Evolutionary conservation across 345 rosid genomes (phyloP).

Genomic region (Gossypium longicalyx): DNA sequence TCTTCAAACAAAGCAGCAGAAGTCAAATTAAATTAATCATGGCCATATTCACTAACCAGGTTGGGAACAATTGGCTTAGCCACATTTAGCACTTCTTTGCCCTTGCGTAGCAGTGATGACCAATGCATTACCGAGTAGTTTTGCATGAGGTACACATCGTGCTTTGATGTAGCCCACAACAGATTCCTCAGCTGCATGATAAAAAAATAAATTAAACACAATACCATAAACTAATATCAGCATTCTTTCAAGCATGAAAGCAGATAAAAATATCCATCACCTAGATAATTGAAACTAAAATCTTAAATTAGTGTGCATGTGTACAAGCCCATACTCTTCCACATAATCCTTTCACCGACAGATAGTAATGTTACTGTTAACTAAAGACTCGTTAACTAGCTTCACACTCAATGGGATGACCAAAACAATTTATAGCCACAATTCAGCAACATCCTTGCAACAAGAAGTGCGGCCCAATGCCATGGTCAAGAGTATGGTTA

Average conservation of each 20-base stretch:
- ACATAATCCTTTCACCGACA: not conserved
- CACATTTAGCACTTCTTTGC: not conserved
- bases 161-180: slow-evolving; percentile 85
- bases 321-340: not conserved
- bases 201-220: slow-evolving; percentile 12
- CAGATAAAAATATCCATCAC: not conserved
- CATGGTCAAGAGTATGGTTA: not conserved
- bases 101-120: slow-evolving; percentile 49
- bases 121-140: slow-evolving; percentile 88
- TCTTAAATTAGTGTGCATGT: not conserved
- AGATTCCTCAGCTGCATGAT: slow-evolving; percentile 70
- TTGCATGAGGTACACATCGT: slow-evolving; percentile 82
- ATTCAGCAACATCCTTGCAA: not conserved
- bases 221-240: slow-evolving; percentile 13
- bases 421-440: not conserved
- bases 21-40: not conserved
- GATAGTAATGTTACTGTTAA: not conserved
- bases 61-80: not conserved
- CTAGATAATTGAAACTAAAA: not conserved
- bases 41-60: not conserved
- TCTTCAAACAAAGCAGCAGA: not conserved
- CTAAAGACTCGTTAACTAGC: not conserved
- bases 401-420: not conserved
- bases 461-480: not conserved
- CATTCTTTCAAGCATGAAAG: not conserved